phyloP scores from a whole-genome alignment of 2,329 filamentous ascomycete species.

The Xylariaceae sp. region DNA sequence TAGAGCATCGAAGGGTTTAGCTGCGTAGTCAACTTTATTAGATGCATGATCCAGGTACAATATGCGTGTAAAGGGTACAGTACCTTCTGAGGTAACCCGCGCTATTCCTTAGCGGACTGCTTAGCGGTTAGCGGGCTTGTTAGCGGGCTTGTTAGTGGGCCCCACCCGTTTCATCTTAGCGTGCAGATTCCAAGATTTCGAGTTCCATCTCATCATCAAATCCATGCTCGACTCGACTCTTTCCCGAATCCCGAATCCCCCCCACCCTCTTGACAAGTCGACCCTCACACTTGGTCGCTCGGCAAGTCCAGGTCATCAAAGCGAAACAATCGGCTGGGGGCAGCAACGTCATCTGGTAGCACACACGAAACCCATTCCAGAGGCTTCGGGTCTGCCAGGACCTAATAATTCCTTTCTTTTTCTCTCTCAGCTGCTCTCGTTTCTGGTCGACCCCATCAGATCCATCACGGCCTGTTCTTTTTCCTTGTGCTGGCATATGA shows the following conservation, averaged over 20 bases:
- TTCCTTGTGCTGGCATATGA: neutral
- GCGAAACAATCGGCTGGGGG: neutral
- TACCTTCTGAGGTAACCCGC: no score
- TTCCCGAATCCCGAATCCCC: neutral
- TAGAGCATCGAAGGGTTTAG: no score
- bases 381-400: neutral
- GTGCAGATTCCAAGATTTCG: neutral
- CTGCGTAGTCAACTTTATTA: no score
- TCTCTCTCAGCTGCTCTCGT: neutral
- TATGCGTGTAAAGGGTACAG: no score
- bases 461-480: neutral
- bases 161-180: neutral
- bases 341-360: neutral
- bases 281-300: neutral
- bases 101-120: no score
- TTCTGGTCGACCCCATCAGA: neutral
- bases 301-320: neutral
- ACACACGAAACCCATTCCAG: neutral
- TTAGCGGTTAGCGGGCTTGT: neutral
- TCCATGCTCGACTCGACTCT: no score
- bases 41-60: no score
- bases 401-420: neutral
- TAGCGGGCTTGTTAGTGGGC: neutral
- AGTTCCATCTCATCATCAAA: neutral
- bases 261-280: no score